Base-by-base conservation (phyloP, 129 eudicot species). In the Cynara cardunculus region DNA sequence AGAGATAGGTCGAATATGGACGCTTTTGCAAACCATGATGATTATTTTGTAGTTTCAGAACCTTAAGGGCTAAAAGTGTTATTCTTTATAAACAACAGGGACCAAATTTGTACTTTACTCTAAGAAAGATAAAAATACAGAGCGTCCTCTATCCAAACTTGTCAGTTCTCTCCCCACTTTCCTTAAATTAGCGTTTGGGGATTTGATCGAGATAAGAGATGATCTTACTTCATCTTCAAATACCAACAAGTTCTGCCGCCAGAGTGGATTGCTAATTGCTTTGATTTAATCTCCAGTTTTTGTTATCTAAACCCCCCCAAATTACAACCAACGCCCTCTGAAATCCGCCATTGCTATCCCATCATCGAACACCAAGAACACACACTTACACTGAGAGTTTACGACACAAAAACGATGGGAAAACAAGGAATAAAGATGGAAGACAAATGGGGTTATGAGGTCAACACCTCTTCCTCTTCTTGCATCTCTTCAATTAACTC, bases 361-460 rank as follows among this genome's bases (percentile, higher is more conserved):
- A 31, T 12, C 7, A n/a, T 26, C 5, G 27, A 61, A n/a, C 71
- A 30, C 12, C 30, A 19, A 76, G 2, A 62, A 62, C 44, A 18
- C 26, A 64, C 28, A 76, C 70, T 26, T 32, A 27, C 13, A 32
- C 31, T 16, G 4, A 76, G 31, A 28, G 18, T 14, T 8, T 46
- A 34, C 41, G 67, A 25, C 12, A 26, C 21, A 25, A 44, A 31
- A 14, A 53, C 69, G 24, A 64, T 72, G 72, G 71, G 18, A 59
- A 76, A 68, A 74, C 75, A 37, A 73, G 79, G 67, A 74, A 24
- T 35, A 75, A 56, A 72, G 79, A 80, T 73, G 81, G 32, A 61
- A 64, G 92, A 91, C 80, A 88, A 46, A 83, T 94, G 98, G 98
- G 97, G 98, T 69, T 94, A 94, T 41, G 85, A 88, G 83, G 91